Percentiles rank a stretch among this genome's conserved stretches.
phyloP scores from a whole-genome alignment of 805 yeast genomes.

The Torulaspora quercuum region DNA sequence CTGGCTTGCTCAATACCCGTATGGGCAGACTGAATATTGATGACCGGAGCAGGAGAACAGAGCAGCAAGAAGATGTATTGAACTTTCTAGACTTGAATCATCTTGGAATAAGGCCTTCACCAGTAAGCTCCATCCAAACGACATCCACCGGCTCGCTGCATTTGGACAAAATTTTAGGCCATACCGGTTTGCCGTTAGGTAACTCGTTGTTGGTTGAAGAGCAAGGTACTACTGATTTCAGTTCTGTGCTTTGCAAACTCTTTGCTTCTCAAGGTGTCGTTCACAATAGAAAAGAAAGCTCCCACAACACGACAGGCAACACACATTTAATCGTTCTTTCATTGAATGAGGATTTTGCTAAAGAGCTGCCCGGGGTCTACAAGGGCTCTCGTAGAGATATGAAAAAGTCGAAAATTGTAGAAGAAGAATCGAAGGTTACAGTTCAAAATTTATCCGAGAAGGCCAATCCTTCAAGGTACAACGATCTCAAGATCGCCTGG shows the following conservation, averaged over 20 bases:
- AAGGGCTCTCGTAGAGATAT: slow-evolving; percentile 64
- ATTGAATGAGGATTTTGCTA: slow-evolving; percentile 53
- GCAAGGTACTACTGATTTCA: slow-evolving; percentile 83
- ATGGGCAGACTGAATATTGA: slow-evolving; percentile 7
- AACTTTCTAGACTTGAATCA: slow-evolving; percentile 23
- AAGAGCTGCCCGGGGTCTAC: slow-evolving; percentile 73
- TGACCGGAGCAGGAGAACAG: slow-evolving; percentile 1
- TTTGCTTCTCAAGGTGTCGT: slow-evolving; percentile 75
- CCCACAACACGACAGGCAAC: slow-evolving; percentile 32
- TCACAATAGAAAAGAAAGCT: slow-evolving; percentile 49
- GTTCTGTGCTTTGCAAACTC: slow-evolving; percentile 61
- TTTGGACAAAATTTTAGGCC: slow-evolving; percentile 69
- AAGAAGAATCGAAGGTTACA: slow-evolving; percentile 59
- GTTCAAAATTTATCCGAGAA: slow-evolving; percentile 59
- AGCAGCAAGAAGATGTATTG: slow-evolving; percentile 1
- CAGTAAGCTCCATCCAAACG: slow-evolving; percentile 65
- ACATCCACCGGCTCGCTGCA: slow-evolving; percentile 78
- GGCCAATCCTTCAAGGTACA: slow-evolving; percentile 25
- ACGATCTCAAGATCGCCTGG: slow-evolving; percentile 88
- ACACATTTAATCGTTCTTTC: slow-evolving; percentile 68
- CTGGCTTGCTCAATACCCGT: not conserved
- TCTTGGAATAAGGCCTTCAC: slow-evolving; percentile 73
- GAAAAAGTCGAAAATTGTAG: slow-evolving; percentile 54
- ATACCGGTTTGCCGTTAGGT: slow-evolving; percentile 85
- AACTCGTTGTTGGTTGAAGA: slow-evolving; percentile 70